Conservation (phyloP, 2,329 filamentous ascomycete species). For the Aspergillus jensenii region DNA sequence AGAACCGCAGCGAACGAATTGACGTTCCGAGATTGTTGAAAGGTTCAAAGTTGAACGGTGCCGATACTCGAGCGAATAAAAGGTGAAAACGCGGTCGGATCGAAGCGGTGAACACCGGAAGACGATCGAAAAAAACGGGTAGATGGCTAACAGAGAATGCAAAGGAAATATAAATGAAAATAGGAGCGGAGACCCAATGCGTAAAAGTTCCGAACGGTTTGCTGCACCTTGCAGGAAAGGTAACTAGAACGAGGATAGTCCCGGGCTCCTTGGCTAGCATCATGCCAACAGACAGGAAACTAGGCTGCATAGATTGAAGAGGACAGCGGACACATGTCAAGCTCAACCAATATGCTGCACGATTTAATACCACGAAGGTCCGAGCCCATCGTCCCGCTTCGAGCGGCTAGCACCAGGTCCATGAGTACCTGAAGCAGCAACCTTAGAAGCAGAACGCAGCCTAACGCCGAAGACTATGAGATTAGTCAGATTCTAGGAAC, state of each 20-base stretch:
- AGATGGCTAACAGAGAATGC: conserved; percentile 37
- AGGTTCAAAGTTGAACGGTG: conserved; percentile 7
- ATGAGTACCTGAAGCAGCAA: conserved; percentile 55
- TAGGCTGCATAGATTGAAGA: conserved; percentile 16
- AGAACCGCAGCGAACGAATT: conserved; percentile 4
- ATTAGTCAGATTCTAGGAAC: conserved; percentile 78
- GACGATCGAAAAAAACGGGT: conserved; percentile 35
- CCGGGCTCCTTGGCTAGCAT: conserved; percentile 30
- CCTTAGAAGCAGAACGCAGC: conserved; percentile 80
- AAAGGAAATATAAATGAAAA: conserved; percentile 29
- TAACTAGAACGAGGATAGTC: conserved; percentile 28
- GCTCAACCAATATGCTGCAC: conserved; percentile 32
- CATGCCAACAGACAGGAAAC: conserved; percentile 29
- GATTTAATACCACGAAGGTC: conserved; percentile 47
- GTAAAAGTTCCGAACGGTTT: conserved; percentile 35
- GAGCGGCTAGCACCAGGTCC: conserved; percentile 50
- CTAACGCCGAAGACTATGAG: conserved; percentile 79
- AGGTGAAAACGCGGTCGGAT: conserved; percentile 24
- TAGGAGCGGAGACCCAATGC: conserved; percentile 29
- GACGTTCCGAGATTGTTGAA: neutral
- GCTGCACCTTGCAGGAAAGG: conserved; percentile 28
- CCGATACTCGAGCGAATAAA: conserved; percentile 19
- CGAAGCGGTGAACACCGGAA: conserved; percentile 35
- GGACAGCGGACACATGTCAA: conserved; percentile 20
- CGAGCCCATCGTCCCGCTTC: conserved; percentile 56